phyloP scores from a whole-genome alignment of 2,329 filamentous ascomycete genomes.

The Blastomyces percursus region DNA sequence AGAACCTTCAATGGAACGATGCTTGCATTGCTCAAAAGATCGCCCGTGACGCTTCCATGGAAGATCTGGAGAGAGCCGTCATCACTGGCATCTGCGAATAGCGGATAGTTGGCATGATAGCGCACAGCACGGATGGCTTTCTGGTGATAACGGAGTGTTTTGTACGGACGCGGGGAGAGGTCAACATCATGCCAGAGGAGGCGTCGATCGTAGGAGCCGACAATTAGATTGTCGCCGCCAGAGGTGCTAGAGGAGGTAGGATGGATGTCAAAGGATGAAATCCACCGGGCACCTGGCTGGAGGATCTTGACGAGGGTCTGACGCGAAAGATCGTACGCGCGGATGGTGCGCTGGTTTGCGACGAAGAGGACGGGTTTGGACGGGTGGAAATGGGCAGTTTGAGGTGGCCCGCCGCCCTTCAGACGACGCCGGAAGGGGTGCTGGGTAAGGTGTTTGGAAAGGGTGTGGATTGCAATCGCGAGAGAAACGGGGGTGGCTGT shows the following conservation, averaged over 20 bases:
- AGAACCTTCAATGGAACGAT: conserved; percentile 95
- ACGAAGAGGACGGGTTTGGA: conserved; percentile 89
- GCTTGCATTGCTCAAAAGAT: conserved; percentile 90
- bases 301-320: conserved; percentile 89
- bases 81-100: conserved; percentile 92
- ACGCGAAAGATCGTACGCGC: conserved; percentile 83
- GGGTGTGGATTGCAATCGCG: conserved; percentile 85
- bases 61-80: conserved; percentile 93
- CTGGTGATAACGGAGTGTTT: conserved; percentile 88
- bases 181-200: conserved; percentile 96
- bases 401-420: conserved; percentile 62
- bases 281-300: conserved; percentile 88
- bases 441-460: conserved; percentile 90
- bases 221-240: conserved; percentile 84
- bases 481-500: conserved; percentile 38
- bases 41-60: conserved; percentile 88
- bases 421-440: conserved; percentile 71
- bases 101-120: conserved; percentile 69
- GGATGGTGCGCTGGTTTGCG: conserved; percentile 84
- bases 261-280: conserved; percentile 87
- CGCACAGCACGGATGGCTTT: conserved; percentile 83
- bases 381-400: conserved; percentile 90
- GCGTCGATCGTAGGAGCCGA: conserved; percentile 87
- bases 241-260: conserved; percentile 80
- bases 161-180: conserved; percentile 79